Percentiles rank a stretch among this genome's conserved stretches.
These are phyloP conservation scores for Fagopyrum esculentum DNA, from an alignment of 148 eudicot species.

Conservation along the genomic window DNA sequence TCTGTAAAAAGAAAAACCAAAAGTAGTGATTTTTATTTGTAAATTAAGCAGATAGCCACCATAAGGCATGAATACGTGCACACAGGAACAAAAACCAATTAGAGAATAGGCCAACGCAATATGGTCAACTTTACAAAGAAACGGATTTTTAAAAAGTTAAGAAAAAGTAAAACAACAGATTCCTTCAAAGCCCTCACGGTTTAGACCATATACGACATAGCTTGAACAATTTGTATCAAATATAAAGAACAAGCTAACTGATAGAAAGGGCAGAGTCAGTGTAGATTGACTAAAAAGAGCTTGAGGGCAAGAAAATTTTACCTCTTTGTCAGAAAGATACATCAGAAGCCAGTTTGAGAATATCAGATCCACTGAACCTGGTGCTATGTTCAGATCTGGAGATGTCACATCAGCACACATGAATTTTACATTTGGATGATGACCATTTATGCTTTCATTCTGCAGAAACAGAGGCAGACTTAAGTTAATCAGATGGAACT, in stretches of 20 bases:
- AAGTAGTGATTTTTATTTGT: background rate
- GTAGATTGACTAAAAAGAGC: background rate
- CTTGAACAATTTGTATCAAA: background rate
- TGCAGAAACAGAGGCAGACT: conserved; percentile 17
- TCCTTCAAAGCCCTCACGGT: background rate
- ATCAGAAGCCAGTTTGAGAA: conserved; percentile 97
- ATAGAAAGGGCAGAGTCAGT: background rate
- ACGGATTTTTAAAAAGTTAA: background rate
- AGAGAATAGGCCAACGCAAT: background rate
- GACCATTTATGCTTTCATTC: conserved; percentile 81
- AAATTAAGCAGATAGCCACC: background rate
- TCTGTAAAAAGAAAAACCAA: background rate
- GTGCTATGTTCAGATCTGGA: conserved; percentile 56
- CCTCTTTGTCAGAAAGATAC: conserved; percentile 98
- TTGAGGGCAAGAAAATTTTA: conserved; percentile 11
- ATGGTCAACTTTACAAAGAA: background rate
- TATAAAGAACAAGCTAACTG: background rate
- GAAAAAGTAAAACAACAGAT: background rate
- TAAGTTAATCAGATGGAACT: background rate
- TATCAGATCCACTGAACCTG: conserved; percentile 70
- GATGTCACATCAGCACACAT: conserved; percentile 98
- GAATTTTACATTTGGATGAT: conserved; percentile 75
- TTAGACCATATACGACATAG: background rate
- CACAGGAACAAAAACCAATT: background rate
- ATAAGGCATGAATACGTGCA: background rate